Percentiles rank a stretch among this genome's conserved stretches.
These are phyloP conservation scores for Cladosporium sp. DNA, from an alignment of 2,329 filamentous ascomycete species.

Conservation along the genomic window DNA sequence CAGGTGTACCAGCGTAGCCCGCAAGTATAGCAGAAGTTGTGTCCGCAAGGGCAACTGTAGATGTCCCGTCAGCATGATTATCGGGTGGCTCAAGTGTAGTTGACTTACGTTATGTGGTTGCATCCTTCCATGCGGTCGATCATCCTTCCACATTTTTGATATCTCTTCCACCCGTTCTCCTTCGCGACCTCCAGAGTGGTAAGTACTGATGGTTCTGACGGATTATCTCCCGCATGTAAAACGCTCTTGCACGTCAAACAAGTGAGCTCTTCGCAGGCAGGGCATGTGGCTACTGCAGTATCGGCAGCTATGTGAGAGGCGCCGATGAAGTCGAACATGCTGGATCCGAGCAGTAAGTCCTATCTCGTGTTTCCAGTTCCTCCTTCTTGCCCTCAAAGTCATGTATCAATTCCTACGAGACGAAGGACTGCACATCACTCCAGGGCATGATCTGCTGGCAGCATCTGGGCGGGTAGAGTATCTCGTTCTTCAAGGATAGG, in stretches of 20 bases:
- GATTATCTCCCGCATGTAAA: slow-evolving; percentile 52
- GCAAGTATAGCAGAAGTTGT: background rate
- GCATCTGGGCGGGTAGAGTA: slow-evolving; percentile 47
- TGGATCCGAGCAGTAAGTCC: background rate
- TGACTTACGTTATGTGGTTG: slow-evolving; percentile 48
- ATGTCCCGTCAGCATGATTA: background rate
- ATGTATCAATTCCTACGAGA: background rate
- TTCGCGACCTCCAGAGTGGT: slow-evolving; percentile 44
- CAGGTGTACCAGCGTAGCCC: background rate
- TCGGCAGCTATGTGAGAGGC: slow-evolving; percentile 8
- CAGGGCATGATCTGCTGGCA: slow-evolving; percentile 48
- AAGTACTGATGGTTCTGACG: slow-evolving; percentile 44
- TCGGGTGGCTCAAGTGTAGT: background rate
- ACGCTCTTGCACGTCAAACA: slow-evolving; percentile 54
- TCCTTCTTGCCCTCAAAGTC: slow-evolving; percentile 43
- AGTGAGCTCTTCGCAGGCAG: slow-evolving; percentile 45
- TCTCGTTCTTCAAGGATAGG: background rate
- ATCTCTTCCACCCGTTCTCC: slow-evolving; percentile 54
- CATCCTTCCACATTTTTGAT: slow-evolving; percentile 46
- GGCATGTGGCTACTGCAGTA: slow-evolving; percentile 41
- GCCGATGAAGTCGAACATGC: slow-evolving; percentile 21
- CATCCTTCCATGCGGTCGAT: slow-evolving; percentile 40
- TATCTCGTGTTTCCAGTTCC: slow-evolving; percentile 31
- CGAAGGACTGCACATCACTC: background rate
- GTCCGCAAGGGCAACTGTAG: background rate